Evolutionary conservation across 129 eudicot species (phyloP).

Genomic region (Tanacetum coccineum): DNA sequence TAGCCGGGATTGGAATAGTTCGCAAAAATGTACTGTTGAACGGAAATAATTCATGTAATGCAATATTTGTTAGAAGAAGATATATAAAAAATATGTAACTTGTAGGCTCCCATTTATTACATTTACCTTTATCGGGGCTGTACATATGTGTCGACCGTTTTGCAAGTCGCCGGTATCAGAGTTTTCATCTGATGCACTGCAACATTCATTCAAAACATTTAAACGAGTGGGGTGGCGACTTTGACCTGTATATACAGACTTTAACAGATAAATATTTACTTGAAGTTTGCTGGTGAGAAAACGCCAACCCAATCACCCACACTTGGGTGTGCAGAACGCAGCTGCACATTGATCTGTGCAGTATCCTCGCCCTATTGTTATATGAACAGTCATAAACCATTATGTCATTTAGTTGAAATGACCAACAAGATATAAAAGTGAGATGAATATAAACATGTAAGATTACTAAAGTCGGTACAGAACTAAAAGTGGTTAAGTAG

Average conservation of each 20-base stretch:
- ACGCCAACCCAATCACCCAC: slow-evolving; percentile 79
- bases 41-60: slow-evolving; percentile 10
- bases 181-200: slow-evolving; percentile 52
- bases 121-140: slow-evolving; percentile 73
- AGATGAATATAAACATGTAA: neutral
- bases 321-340: slow-evolving; percentile 43
- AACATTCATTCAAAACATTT: slow-evolving; percentile 14
- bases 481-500: neutral
- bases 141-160: slow-evolving; percentile 51
- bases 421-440: neutral
- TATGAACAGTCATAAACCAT: slow-evolving; percentile 10
- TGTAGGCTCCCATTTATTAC: neutral
- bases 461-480: neutral
- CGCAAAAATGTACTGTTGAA: slow-evolving; percentile 54
- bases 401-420: slow-evolving; percentile 1
- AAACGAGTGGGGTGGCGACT: neutral
- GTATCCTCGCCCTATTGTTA: slow-evolving; percentile 56
- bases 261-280: slow-evolving; percentile 30
- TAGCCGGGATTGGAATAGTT: slow-evolving; percentile 42
- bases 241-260: neutral
- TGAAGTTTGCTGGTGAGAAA: slow-evolving; percentile 72
- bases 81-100: neutral
- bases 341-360: slow-evolving; percentile 49
- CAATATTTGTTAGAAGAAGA: slow-evolving; percentile 10
- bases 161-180: slow-evolving; percentile 26